phyloP scores from a whole-genome alignment of 2,329 filamentous ascomycete species.

The Dactylonectria macrodidyma region DNA sequence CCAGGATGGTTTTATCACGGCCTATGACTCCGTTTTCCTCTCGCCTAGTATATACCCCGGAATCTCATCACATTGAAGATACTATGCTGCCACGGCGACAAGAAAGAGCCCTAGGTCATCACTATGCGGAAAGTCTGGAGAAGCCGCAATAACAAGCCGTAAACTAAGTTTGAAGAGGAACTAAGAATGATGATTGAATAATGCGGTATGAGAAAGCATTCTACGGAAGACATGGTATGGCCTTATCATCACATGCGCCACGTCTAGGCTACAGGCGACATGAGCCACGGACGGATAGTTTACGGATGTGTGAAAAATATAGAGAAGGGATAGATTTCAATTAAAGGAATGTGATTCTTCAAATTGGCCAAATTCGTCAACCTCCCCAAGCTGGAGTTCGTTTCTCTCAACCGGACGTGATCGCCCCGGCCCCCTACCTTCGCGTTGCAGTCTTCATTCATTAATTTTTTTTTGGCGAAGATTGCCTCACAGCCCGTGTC shows the following conservation, averaged over 20 bases:
- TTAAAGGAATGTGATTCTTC: constrained; percentile 7
- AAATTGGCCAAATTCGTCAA: background rate
- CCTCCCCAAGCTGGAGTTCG: background rate
- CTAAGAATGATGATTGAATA: background rate
- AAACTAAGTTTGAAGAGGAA: background rate
- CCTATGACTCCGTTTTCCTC: background rate
- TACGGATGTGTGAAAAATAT: background rate
- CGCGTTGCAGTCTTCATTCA: background rate
- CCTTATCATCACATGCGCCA: no score
- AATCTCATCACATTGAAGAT: background rate
- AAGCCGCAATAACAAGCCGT: background rate
- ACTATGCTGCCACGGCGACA: background rate
- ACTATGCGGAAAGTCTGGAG: background rate
- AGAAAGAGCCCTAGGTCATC: background rate
- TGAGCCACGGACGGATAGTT: background rate
- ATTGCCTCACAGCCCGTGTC: background rate
- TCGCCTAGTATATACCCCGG: background rate
- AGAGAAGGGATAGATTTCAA: background rate
- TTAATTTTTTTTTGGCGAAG: background rate
- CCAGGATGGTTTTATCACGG: constrained; percentile 4
- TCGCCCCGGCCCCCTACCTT: constrained; percentile 6
- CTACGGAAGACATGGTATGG: background rate
- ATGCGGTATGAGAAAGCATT: background rate
- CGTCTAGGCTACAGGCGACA: no score
- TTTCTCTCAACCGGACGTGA: background rate